Percentiles rank a stretch among this genome's conserved stretches.
Conservation (phyloP, 345 rosid genomes). For the Arabidopsis thaliana region TAIR10.1 NC_003075.7:13181501-13182000, state of each 20-base stretch:
- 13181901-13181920: constrained; percentile 94
- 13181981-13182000: constrained; percentile 94
- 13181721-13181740: constrained; percentile 79
- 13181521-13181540: background rate
- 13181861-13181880: background rate
- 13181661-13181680: constrained; percentile 81
- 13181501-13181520: background rate
- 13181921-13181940: constrained; percentile 94
- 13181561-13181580: constrained; percentile 90
- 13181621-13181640: constrained; percentile 82
- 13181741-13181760: constrained; percentile 96
- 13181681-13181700: constrained; percentile 81
- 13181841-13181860: background rate
- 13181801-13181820: constrained; percentile 68
- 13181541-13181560: constrained; percentile 25
- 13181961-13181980: constrained; percentile 90
- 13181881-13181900: constrained; percentile 90
- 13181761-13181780: constrained; percentile 81
- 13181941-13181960: constrained; percentile 96
- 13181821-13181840: constrained; percentile 13
- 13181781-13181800: constrained; percentile 90
- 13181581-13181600: constrained; percentile 94
- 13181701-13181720: constrained; percentile 75
- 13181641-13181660: constrained; percentile 76
- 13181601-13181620: constrained; percentile 80